Base-by-base conservation (phyloP, 2,329 filamentous ascomycete species). In the Mycosphaerelloides madeirae region DNA sequence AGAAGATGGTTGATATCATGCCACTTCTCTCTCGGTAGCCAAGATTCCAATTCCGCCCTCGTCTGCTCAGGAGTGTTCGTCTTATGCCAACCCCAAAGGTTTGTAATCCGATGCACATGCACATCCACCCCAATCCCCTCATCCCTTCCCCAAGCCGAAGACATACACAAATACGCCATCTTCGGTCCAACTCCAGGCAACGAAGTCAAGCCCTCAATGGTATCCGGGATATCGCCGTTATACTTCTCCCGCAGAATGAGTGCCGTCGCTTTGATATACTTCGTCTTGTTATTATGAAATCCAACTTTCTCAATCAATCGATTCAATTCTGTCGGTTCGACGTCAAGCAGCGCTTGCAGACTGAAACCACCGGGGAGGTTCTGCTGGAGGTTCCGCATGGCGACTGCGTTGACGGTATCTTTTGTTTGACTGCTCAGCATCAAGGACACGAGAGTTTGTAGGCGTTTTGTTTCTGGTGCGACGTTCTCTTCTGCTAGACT, bases 391-490 rank as follows among this genome's bases (percentile, higher is more conserved):
- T 81, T 78, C 58, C 76, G 76, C 83, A 96, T 95, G 6, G 85
- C 88, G 12, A 81, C 84, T 0, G 88, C 85, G 18, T 86, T 95
- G 44, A 91, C 86, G 1, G 88, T 93, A 66, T 96, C 90, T 64
- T 95, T 95, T 8, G 90, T 96, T 71, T 96, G 90, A 38, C 84
- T 88, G 29, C 85, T 91, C 28, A 96, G 77, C 90, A 96, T 95
- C 50, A 96, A 74, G 12, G 89, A 80, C 31, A 95, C 76, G 22
- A 96, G 78, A 3, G 87, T 95, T 60, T 96, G 90, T 58, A 94
- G 90, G 6, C 90, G 79, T 62, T 81, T 81, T 60, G 84, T 78
- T 43, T 72, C 65, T 13, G 73, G 71, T 0, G 69, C 65, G 3
- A 60, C 65, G 13, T 68, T 64, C 37, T 75, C 69, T 43, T 79